Evolutionary conservation across 345 rosid genomes (phyloP).

Genomic region (Aurinia saxatilis): DNA sequence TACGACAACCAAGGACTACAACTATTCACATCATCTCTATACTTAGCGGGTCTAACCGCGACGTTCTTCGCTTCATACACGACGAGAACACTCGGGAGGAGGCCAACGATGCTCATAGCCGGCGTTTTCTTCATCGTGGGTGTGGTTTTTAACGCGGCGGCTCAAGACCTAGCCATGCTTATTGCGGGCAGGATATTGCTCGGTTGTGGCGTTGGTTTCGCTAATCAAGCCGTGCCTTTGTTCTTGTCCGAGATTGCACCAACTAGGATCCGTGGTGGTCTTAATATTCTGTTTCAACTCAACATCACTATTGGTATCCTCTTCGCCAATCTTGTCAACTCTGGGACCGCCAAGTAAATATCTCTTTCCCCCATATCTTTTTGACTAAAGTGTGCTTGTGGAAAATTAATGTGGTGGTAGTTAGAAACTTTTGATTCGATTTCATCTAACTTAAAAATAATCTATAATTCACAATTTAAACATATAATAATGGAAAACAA

Average conservation of each 20-base stretch:
- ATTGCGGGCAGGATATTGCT: slow-evolving; percentile 80
- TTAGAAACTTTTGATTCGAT: too few species aligned
- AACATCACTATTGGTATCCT: slow-evolving; percentile 92
- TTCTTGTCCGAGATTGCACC: slow-evolving; percentile 98
- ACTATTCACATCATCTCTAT: slow-evolving; percentile 85
- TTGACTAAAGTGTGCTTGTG: not conserved
- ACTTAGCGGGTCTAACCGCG: slow-evolving; percentile 78
- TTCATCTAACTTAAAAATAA: too few species aligned
- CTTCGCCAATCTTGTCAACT: slow-evolving; percentile 86
- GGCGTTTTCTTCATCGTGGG: slow-evolving; percentile 73
- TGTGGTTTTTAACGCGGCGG: slow-evolving; percentile 65
- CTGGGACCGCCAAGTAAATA: slow-evolving; percentile 81
- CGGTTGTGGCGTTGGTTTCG: slow-evolving; percentile 94
- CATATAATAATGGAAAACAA: too few species aligned
- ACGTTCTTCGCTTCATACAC: slow-evolving; percentile 96
- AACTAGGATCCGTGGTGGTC: slow-evolving; percentile 81
- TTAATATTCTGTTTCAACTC: slow-evolving; percentile 89
- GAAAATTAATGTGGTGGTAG: not conserved
- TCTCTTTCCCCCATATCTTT: not conserved
- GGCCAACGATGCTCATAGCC: slow-evolving; percentile 83
- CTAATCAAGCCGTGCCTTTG: slow-evolving; percentile 94
- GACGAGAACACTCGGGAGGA: slow-evolving; percentile 72
- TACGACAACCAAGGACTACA: slow-evolving; percentile 90
- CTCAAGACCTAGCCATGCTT: slow-evolving; percentile 83
- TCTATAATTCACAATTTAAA: too few species aligned